These are phyloP conservation scores for Aquanectria penicillioides DNA, from an alignment of 2,329 filamentous ascomycete genomes.

Conservation along the genomic window DNA sequence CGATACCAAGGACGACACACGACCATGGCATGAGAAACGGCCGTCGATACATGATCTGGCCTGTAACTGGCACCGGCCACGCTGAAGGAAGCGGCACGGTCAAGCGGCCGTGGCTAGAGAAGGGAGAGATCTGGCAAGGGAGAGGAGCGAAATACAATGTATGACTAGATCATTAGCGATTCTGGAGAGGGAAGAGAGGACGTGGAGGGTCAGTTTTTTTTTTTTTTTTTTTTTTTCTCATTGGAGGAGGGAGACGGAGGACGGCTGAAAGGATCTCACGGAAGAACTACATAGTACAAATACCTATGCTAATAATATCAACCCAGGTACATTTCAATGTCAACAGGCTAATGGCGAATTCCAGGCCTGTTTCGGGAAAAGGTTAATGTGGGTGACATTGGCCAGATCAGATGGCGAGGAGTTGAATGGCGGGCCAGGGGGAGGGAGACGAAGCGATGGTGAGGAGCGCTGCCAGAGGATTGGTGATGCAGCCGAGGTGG, in stretches of 20 bases:
- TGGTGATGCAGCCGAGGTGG: conserved; percentile 19
- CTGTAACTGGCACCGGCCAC: conserved; percentile 15
- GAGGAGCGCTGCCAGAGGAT: not conserved
- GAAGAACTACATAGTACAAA: conserved; percentile 4
- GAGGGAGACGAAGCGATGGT: not conserved
- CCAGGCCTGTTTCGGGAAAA: too few species aligned
- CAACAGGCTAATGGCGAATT: too few species aligned
- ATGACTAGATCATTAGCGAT: conserved; percentile 27
- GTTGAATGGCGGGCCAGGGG: not conserved
- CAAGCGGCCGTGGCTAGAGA: conserved; percentile 23
- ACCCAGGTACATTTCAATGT: conserved; percentile 1
- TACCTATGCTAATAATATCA: conserved; percentile 21
- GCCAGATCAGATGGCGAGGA: too few species aligned
- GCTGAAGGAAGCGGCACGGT: conserved; percentile 21
- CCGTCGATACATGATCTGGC: conserved; percentile 22
- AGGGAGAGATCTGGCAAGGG: not conserved
- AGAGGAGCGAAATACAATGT: conserved; percentile 18
- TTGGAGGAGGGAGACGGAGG: too few species aligned
- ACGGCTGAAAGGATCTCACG: not conserved
- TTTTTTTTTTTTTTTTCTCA: not conserved
- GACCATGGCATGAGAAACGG: conserved; percentile 33
- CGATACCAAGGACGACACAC: conserved; percentile 41
- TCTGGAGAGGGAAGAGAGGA: conserved; percentile 11
- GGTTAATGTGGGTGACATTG: too few species aligned
- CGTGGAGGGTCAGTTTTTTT: not conserved